A percentile compares a stretch with the other conserved stretches of the same genome.
Evolutionary conservation across 2,329 filamentous ascomycete genomes (phyloP).

Genomic region (Aspergillus sp.): DNA sequence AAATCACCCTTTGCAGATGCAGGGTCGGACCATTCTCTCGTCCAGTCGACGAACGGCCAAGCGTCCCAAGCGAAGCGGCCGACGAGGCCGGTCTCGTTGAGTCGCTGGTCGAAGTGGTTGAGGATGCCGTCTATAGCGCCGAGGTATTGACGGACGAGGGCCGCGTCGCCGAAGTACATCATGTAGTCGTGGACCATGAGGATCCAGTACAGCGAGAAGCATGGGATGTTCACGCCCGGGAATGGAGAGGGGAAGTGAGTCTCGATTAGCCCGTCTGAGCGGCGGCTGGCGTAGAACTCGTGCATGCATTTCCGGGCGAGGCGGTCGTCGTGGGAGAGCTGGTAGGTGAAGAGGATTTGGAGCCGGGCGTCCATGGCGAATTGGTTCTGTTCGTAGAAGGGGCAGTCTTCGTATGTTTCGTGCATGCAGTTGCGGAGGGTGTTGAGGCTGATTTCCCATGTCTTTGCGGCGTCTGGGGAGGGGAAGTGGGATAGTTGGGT

Average conservation of each 20-base stretch:
- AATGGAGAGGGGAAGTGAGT: conserved; percentile 7
- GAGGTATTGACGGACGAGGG: not conserved
- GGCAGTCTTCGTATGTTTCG: conserved; percentile 14
- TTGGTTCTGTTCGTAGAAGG: conserved; percentile 16
- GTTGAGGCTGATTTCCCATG: conserved; percentile 6
- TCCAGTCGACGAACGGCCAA: conserved; percentile 14
- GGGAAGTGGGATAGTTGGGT: not conserved
- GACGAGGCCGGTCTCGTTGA: not conserved
- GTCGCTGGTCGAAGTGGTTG: not conserved
- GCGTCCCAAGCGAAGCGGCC: not conserved
- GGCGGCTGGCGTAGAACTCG: conserved; percentile 9
- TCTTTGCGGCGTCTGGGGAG: not conserved
- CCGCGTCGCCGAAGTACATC: not conserved
- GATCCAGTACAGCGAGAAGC: conserved; percentile 9
- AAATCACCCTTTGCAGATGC: not conserved
- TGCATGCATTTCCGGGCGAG: conserved; percentile 7
- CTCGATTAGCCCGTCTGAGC: conserved; percentile 3
- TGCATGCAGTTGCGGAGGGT: conserved; percentile 12
- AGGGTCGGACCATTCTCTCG: not conserved
- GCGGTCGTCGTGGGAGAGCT: conserved; percentile 7
- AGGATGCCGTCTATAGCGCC: conserved; percentile 7
- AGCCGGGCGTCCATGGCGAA: conserved; percentile 10
- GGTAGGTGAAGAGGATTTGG: conserved; percentile 11
- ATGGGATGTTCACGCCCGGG: not conserved
- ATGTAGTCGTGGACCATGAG: conserved; percentile 10